These are phyloP conservation scores for Heliamphora pulchella DNA, from an alignment of 179 eudicot genomes.

Conservation along the genomic window DNA sequence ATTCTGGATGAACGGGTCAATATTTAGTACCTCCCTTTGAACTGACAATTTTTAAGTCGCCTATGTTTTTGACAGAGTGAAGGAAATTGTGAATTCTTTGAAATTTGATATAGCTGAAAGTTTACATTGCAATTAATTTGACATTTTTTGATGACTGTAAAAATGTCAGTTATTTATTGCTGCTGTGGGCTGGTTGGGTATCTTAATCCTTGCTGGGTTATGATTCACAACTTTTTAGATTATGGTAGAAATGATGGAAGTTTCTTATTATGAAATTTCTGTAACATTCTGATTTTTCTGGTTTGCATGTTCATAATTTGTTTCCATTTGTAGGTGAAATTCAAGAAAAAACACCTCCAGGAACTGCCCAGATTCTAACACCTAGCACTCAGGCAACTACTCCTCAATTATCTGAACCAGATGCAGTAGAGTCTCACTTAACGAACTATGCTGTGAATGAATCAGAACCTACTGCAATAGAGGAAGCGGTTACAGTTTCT, in stretches of 20 bases:
- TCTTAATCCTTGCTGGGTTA: neutral
- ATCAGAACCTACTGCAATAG: constrained; percentile 31
- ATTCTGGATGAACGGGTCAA: too few species aligned
- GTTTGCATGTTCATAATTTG: constrained; percentile 1
- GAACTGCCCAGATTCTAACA: constrained; percentile 28
- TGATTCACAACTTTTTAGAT: neutral
- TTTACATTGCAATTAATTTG: neutral
- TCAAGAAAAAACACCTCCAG: constrained; percentile 34
- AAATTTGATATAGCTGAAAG: neutral
- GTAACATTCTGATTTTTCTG: neutral
- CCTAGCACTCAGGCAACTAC: constrained; percentile 39
- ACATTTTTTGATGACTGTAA: neutral
- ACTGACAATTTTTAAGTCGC: neutral
- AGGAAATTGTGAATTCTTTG: neutral
- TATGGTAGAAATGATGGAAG: neutral
- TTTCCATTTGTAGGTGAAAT: constrained; percentile 32
- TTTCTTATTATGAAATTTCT: neutral
- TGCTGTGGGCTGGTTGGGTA: neutral
- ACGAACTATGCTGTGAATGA: constrained; percentile 28
- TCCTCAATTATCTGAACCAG: constrained; percentile 41
- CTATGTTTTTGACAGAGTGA: neutral
- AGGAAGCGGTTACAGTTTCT: constrained; percentile 29
- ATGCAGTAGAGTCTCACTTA: constrained; percentile 34
- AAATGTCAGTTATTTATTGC: neutral
- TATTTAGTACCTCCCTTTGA: neutral